A percentile compares a stretch with the other conserved stretches of the same genome.
These are phyloP conservation scores for Salix brachista DNA, from an alignment of 345 rosid genomes.

Conservation along the genomic window DNA sequence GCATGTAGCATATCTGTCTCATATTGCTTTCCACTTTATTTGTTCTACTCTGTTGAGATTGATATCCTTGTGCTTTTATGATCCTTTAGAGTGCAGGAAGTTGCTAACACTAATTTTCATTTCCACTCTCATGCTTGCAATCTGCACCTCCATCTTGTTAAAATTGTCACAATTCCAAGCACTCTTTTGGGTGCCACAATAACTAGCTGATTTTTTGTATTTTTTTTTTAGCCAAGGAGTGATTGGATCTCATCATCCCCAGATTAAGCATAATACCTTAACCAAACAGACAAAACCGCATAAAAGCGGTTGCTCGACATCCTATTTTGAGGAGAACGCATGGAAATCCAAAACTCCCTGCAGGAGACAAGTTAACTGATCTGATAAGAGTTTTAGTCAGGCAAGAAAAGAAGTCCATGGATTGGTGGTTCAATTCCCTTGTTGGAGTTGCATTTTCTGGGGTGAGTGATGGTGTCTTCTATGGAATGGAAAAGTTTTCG, in stretches of 20 bases:
- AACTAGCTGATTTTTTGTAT: no score
- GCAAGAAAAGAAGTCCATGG: neutral
- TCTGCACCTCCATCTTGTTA: neutral
- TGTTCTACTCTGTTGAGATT: constrained; percentile 2
- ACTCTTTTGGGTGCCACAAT: neutral
- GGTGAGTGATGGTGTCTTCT: no score
- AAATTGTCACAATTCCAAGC: neutral
- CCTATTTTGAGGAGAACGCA: neutral
- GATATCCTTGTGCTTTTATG: neutral
- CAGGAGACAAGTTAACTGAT: neutral
- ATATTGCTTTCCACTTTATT: neutral
- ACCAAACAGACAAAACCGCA: neutral
- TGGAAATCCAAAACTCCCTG: neutral
- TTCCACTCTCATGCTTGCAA: neutral
- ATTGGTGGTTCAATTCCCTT: no score
- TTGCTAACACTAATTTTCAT: neutral
- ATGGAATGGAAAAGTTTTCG: no score
- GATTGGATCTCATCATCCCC: neutral
- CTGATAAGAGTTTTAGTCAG: neutral
- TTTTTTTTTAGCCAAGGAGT: neutral
- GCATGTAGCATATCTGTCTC: constrained; percentile 26
- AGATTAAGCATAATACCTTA: no score
- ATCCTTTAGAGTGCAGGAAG: constrained; percentile 3
- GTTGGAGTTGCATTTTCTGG: no score
- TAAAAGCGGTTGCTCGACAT: neutral